phyloP scores from a whole-genome alignment of 495 filamentous ascomycete species.

The Penicillium diatomitis region DNA sequence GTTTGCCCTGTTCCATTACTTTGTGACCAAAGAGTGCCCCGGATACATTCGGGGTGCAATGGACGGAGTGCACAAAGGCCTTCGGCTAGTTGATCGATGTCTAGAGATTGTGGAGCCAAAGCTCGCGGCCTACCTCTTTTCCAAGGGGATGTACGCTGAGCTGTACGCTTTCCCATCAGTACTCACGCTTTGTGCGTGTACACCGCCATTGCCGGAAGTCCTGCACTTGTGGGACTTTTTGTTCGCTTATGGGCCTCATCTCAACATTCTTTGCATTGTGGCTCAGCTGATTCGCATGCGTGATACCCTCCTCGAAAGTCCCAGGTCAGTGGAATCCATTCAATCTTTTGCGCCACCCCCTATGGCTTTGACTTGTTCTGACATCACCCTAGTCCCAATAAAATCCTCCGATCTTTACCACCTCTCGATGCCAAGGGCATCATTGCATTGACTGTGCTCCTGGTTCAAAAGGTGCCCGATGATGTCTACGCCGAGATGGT shows the following conservation, averaged over 20 bases:
- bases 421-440: constrained; percentile 72
- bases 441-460: constrained; percentile 65
- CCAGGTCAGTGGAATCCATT: constrained; percentile 51
- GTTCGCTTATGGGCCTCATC: constrained; percentile 86
- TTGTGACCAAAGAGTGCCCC: constrained; percentile 82
- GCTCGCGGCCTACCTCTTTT: constrained; percentile 70
- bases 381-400: constrained; percentile 61
- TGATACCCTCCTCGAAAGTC: constrained; percentile 68
- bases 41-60: constrained; percentile 93
- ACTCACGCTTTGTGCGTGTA: constrained; percentile 88
- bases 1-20: constrained; percentile 80
- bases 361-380: constrained; percentile 2
- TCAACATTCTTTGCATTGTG: constrained; percentile 95
- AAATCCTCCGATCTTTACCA: constrained; percentile 82
- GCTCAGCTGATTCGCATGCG: constrained; percentile 88
- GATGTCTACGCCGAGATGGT: constrained; percentile 86
- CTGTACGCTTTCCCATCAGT: constrained; percentile 98
- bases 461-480: constrained; percentile 78
- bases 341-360: background rate
- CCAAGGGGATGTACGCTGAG: constrained; percentile 81
- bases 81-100: constrained; percentile 84
- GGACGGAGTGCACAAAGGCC: constrained; percentile 91
- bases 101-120: constrained; percentile 84
- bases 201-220: constrained; percentile 93
- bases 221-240: constrained; percentile 96